phyloP scores from a whole-genome alignment of 23 red algal species.

The Gracilariopsis chorda region DNA sequence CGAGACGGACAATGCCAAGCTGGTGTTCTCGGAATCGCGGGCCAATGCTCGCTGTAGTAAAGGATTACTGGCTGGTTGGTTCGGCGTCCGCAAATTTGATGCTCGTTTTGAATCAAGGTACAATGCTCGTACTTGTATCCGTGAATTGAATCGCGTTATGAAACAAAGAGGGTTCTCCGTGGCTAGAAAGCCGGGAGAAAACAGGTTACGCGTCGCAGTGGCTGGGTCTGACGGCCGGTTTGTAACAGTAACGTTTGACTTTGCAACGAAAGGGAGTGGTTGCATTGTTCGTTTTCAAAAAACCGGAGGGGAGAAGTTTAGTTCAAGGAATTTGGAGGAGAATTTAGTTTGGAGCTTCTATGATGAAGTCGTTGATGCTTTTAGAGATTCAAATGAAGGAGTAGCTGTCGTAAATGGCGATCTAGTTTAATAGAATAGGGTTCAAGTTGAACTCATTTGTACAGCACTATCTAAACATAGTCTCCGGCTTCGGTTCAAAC shows the following conservation, averaged over 20 bases:
- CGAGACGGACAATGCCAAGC: neutral
- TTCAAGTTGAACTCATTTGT: too few species aligned
- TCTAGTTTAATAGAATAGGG: too few species aligned
- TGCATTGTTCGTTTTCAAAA: neutral
- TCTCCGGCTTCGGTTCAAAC: too few species aligned
- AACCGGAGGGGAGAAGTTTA: neutral
- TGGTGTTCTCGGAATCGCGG: neutral
- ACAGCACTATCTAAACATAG: too few species aligned
- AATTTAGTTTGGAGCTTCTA: slow-evolving; percentile 13
- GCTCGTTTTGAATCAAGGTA: slow-evolving; percentile 1
- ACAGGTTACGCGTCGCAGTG: neutral
- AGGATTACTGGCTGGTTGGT: neutral
- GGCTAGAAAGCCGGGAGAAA: neutral
- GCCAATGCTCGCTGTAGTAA: neutral
- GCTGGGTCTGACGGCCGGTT: neutral
- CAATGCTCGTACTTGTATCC: neutral
- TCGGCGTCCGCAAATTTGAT: neutral
- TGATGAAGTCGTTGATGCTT: slow-evolving; percentile 6
- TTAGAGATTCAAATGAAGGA: neutral
- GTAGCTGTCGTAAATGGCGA: neutral
- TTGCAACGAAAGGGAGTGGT: neutral
- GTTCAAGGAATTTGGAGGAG: neutral
- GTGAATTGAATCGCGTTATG: neutral
- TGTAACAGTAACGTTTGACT: slow-evolving; percentile 11
- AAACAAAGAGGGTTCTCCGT: slow-evolving; percentile 8